Conservation (phyloP, 768 basidiomycete genomes). For the Phlebiopsis flavidoalba region DNA sequence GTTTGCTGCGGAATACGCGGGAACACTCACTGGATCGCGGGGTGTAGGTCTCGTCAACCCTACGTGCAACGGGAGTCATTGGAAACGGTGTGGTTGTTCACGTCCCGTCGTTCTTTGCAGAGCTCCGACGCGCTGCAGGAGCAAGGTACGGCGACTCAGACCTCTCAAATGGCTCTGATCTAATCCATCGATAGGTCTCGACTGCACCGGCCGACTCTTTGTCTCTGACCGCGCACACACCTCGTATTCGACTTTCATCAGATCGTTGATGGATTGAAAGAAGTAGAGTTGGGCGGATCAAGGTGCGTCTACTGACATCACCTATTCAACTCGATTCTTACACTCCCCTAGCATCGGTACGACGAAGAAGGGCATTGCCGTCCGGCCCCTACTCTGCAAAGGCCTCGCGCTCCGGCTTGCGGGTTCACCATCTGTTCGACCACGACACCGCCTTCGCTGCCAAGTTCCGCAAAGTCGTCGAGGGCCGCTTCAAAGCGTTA, state of each 20-base stretch:
- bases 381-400: constrained; percentile 97
- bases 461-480: constrained; percentile 94
- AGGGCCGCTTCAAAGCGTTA: constrained; percentile 98
- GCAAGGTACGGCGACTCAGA: constrained; percentile 59
- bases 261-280: constrained; percentile 97
- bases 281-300: constrained; percentile 91
- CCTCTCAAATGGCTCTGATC: not conserved
- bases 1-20: not conserved
- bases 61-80: constrained; percentile 77
- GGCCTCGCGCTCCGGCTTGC: constrained; percentile 91
- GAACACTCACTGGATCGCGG: not conserved
- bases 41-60: constrained; percentile 91
- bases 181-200: constrained; percentile 54
- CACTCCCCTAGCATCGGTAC: constrained; percentile 78
- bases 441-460: constrained; percentile 68
- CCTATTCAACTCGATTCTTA: not conserved
- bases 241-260: constrained; percentile 99
- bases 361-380: constrained; percentile 97
- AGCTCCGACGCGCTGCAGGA: constrained; percentile 81
- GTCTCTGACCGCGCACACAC: constrained; percentile 93
- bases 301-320: constrained; percentile 38
- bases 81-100: constrained; percentile 97
- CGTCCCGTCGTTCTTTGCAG: constrained; percentile 89
- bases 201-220: constrained; percentile 80
- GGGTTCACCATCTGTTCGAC: constrained; percentile 96